These are phyloP conservation scores for Macrophomina tecta DNA, from an alignment of 2,329 filamentous ascomycete species.

Conservation along the genomic window DNA sequence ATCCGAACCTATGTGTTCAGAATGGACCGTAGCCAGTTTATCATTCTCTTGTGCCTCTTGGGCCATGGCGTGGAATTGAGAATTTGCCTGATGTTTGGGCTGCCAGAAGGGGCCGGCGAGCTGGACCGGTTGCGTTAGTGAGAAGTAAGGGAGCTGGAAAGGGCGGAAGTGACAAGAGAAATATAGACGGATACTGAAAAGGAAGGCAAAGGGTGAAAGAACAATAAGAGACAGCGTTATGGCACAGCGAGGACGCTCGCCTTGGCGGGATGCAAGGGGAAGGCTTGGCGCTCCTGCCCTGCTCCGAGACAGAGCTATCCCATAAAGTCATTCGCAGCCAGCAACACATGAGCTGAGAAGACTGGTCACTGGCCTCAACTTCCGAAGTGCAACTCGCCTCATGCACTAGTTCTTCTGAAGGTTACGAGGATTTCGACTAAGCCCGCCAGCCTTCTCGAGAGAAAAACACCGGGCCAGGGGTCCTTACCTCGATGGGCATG, in stretches of 20 bases:
- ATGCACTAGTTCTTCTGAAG: neutral
- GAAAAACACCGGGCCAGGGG: neutral
- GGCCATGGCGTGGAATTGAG: neutral
- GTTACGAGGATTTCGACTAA: neutral
- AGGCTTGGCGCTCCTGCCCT: no score
- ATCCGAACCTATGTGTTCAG: neutral
- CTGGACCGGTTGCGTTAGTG: neutral
- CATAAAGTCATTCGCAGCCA: no score
- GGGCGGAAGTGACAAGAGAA: no score
- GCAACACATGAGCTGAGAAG: no score
- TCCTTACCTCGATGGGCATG: slow-evolving; percentile 1
- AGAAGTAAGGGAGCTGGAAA: no score
- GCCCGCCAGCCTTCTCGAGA: neutral
- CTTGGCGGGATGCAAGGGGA: no score
- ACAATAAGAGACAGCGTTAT: no score
- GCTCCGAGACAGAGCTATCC: no score
- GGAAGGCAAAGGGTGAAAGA: no score
- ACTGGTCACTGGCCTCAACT: no score
- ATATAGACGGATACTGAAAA: no score
- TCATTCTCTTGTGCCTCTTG: neutral
- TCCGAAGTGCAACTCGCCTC: neutral
- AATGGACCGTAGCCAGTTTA: neutral
- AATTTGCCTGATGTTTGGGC: neutral
- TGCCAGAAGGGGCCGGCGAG: neutral
- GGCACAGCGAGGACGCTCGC: no score